phyloP scores from a whole-genome alignment of 257 asterid species.

The Ocimum tenuiflorum region DNA sequence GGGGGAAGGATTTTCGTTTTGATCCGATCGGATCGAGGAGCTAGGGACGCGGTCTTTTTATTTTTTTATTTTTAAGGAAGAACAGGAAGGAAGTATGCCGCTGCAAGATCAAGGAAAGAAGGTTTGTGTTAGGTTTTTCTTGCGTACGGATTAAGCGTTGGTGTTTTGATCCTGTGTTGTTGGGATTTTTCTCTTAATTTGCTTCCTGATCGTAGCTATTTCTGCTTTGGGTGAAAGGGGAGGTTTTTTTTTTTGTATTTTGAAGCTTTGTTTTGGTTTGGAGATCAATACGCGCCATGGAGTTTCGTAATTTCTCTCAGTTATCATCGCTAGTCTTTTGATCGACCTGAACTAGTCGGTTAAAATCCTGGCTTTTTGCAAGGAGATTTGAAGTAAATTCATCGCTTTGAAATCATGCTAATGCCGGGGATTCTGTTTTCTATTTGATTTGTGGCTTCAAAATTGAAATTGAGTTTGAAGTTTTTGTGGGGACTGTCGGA shows the following conservation, averaged over 20 bases:
- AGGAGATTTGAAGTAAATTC: not conserved
- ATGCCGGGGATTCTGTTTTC: not conserved
- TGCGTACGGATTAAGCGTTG: not conserved
- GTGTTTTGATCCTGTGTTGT: not conserved
- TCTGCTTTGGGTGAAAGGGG: conserved; percentile 2
- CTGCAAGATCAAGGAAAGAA: conserved; percentile 66
- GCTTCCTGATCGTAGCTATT: not conserved
- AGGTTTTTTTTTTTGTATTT: not conserved
- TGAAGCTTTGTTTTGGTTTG: not conserved
- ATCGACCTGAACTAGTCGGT: not conserved
- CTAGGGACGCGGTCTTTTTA: not conserved
- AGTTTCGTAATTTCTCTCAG: not conserved
- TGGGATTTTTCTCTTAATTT: not conserved
- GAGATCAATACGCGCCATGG: not conserved
- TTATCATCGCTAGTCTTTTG: not conserved
- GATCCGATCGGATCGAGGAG: conserved; percentile 35
- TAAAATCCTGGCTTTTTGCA: not conserved
- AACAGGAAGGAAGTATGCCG: conserved; percentile 37
- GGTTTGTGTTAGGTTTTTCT: conserved; percentile 30
- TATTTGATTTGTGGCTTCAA: not conserved
- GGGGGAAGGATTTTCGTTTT: conserved; percentile 2
- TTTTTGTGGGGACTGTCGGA: not conserved
- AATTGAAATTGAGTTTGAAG: not conserved
- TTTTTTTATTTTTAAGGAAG: conserved; percentile 3
- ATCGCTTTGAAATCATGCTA: not conserved